Conservation (phyloP, 1,284 basidiomycete species). For the Ceratobasidium sp. region DNA sequence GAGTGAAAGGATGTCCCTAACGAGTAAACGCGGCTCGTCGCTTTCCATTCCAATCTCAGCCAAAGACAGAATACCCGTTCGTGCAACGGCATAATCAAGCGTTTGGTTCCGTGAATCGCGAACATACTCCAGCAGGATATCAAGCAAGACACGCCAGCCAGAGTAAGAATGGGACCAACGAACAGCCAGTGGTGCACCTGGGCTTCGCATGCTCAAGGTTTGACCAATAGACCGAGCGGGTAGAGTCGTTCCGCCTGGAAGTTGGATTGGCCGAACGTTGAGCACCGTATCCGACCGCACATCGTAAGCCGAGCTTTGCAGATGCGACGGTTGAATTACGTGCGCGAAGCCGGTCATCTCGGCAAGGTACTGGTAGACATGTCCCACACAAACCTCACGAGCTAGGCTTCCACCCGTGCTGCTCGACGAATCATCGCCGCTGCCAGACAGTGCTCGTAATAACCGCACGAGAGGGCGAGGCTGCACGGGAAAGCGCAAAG, state of each 20-base stretch:
- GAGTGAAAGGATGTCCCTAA: conserved; percentile 78
- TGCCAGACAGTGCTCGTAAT: conserved; percentile 74
- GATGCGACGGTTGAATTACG: conserved; percentile 63
- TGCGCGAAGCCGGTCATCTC: conserved; percentile 77
- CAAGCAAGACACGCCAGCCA: conserved; percentile 81
- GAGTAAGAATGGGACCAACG: conserved; percentile 82
- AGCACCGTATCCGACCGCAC: conserved; percentile 67
- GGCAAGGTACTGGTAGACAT: conserved; percentile 77
- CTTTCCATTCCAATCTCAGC: conserved; percentile 74
- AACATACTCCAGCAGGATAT: conserved; percentile 76
- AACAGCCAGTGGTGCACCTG: conserved; percentile 70
- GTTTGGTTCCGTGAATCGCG: conserved; percentile 9
- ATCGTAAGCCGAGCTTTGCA: conserved; percentile 70
- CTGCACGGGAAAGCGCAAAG: conserved; percentile 81
- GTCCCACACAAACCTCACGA: conserved; percentile 58
- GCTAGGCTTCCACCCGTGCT: conserved; percentile 54
- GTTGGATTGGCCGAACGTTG: conserved; percentile 68
- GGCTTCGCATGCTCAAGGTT: conserved; percentile 66
- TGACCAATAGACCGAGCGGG: conserved; percentile 71
- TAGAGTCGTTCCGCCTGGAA: conserved; percentile 77
- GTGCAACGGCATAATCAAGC: background rate
- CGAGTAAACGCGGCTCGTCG: conserved; percentile 64
- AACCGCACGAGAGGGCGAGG: conserved; percentile 74
- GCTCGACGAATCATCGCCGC: conserved; percentile 53
- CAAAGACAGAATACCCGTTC: conserved; percentile 51